Conservation (phyloP, 371 early-diverging fungal genomes). For the Mucor racemosus region DNA sequence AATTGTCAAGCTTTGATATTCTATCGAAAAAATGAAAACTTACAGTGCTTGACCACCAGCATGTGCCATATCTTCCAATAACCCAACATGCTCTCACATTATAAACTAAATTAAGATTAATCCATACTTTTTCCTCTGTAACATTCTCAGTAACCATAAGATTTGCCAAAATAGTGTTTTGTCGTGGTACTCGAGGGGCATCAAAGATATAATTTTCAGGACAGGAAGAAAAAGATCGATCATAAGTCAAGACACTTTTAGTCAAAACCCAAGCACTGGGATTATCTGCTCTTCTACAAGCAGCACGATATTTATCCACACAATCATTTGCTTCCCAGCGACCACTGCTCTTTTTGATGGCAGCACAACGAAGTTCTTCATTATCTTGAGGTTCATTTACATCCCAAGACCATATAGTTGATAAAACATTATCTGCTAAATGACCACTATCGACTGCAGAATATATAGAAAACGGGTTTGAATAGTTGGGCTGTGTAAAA, state of each 20-base stretch:
- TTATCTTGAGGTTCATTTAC: conserved; percentile 30
- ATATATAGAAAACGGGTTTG: background rate
- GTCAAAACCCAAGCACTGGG: conserved; percentile 42
- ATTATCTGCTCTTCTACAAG: conserved; percentile 32
- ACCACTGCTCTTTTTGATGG: conserved; percentile 33
- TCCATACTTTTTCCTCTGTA: conserved; percentile 32
- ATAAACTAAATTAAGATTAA: conserved; percentile 40
- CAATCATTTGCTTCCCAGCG: conserved; percentile 44
- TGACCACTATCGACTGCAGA: conserved; percentile 20
- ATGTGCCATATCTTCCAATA: conserved; percentile 34
- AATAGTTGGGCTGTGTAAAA: conserved; percentile 35
- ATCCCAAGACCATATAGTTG: conserved; percentile 55
- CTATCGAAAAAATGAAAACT: conserved; percentile 12
- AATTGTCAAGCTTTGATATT: background rate
- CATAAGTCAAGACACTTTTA: conserved; percentile 30
- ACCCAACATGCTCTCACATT: conserved; percentile 38
- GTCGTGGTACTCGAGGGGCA: conserved; percentile 30
- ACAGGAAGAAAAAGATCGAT: conserved; percentile 35
- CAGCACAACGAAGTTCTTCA: conserved; percentile 29
- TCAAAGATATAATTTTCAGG: conserved; percentile 43
- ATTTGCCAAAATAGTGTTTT: conserved; percentile 31
- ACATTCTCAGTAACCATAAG: conserved; percentile 1
- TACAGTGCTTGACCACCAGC: conserved; percentile 48
- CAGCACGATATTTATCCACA: conserved; percentile 26
- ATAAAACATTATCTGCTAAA: conserved; percentile 34